Percentiles rank a stretch among this genome's conserved stretches.
phyloP scores from a whole-genome alignment of 768 basidiomycete species.

The Dioszegia aurantiaca region DNA sequence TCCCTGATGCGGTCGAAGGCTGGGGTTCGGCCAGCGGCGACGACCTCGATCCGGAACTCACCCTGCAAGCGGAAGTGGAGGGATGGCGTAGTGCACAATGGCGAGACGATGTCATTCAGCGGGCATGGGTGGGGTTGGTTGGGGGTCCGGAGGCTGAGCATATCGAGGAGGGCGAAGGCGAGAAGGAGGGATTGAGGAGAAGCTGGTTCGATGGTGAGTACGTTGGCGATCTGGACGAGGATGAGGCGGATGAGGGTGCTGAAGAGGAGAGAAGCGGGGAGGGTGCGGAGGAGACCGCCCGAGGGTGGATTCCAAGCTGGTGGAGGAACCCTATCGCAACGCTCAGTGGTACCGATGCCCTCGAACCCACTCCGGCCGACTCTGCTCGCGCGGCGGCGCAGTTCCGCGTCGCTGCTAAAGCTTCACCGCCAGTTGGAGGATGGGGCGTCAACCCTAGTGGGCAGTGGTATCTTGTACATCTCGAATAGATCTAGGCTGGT shows the following conservation, averaged over 20 bases:
- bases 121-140: not conserved
- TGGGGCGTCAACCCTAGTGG: not conserved
- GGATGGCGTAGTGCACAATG: no score
- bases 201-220: not conserved
- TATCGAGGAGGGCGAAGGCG: not conserved
- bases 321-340: no score
- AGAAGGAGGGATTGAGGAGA: not conserved
- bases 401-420: not conserved
- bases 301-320: no score
- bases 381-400: no score
- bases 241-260: not conserved
- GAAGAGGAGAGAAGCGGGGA: no score
- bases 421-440: not conserved
- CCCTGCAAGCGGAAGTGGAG: not conserved
- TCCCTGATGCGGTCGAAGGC: no score
- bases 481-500: not conserved
- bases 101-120: not conserved
- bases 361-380: not conserved
- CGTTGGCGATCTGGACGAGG: not conserved
- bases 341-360: no score
- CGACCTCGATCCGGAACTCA: not conserved
- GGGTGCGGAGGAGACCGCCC: no score
- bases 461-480: slow-evolving; percentile 1
- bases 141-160: not conserved
- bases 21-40: no score